These are phyloP conservation scores for Cupressus sempervirens DNA, from an alignment of 75 land plant genomes.

Conservation along the genomic window DNA sequence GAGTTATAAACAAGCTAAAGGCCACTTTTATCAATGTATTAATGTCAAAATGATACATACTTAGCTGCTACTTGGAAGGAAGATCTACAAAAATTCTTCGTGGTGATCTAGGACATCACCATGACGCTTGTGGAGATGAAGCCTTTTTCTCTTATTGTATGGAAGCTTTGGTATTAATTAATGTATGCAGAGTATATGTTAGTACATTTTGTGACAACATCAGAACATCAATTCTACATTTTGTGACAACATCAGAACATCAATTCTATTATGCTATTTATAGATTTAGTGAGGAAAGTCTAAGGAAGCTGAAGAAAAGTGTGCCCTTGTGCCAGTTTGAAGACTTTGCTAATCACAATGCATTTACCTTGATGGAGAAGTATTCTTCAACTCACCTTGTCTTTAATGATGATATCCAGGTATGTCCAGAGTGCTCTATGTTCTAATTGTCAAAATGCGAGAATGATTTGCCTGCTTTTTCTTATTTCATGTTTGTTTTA, in stretches of 20 bases:
- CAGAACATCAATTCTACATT: too few relatives aligned
- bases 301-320: neutral
- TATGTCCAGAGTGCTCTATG: constrained; percentile 4
- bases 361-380: constrained; percentile 78
- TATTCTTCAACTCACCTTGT: constrained; percentile 83
- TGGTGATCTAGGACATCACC: too few relatives aligned
- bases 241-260: neutral
- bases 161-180: too few relatives aligned
- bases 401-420: constrained; percentile 99
- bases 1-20: too few relatives aligned
- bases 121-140: too few relatives aligned
- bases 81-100: too few relatives aligned
- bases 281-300: neutral
- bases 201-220: too few relatives aligned
- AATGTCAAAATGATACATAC: too few relatives aligned
- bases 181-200: too few relatives aligned
- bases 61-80: too few relatives aligned
- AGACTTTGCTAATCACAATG: constrained; percentile 97
- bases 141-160: too few relatives aligned
- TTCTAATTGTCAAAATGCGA: neutral
- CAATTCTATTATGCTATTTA: neutral
- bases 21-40: too few relatives aligned
- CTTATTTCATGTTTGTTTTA: neutral
- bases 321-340: constrained; percentile 57
- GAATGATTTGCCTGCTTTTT: neutral